phyloP scores from a whole-genome alignment of 345 rosid genomes.

The Citrus cavaleriei region DNA sequence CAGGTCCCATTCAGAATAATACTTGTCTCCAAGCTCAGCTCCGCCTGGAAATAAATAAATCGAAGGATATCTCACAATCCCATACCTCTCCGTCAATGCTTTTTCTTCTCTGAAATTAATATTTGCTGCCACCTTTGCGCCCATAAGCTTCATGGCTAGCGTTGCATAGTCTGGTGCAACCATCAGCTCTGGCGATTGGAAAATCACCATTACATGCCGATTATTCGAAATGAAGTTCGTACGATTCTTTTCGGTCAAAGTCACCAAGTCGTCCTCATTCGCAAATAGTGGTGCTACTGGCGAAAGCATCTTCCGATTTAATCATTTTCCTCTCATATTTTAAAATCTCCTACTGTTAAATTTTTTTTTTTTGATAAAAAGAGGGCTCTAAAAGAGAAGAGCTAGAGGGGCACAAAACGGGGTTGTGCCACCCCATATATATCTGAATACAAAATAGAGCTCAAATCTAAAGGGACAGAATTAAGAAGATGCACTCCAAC shows the following conservation, averaged over 20 bases:
- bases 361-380: too few species aligned
- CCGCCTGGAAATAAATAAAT: background rate
- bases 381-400: too few species aligned
- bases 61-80: background rate
- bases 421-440: too few species aligned
- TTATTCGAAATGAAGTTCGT: background rate
- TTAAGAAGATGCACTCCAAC: too few species aligned
- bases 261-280: background rate
- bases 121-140: background rate
- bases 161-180: background rate
- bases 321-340: too few species aligned
- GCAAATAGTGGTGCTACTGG: too few species aligned
- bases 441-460: too few species aligned
- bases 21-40: background rate
- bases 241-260: background rate
- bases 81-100: background rate
- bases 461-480: too few species aligned
- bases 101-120: background rate
- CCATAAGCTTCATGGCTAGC: background rate
- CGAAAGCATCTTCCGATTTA: too few species aligned
- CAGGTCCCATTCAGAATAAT: background rate
- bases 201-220: background rate
- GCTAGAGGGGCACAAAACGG: too few species aligned
- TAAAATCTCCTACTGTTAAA: too few species aligned
- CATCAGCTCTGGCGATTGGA: background rate